Base-by-base conservation (phyloP, 805 yeast genomes). In the Spencermartinsiella europaea region DNA sequence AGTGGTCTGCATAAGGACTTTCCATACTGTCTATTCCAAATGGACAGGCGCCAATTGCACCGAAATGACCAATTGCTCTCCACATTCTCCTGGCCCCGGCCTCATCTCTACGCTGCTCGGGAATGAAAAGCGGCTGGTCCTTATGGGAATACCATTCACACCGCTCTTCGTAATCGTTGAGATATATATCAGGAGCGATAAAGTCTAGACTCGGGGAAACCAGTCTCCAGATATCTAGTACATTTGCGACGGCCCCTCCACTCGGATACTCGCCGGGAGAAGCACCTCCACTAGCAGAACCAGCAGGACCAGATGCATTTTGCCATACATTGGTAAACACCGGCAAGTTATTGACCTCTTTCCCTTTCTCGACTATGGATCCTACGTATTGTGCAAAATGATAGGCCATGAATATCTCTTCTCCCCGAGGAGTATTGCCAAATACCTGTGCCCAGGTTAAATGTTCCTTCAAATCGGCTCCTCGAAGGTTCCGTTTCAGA, bases 71-170 rank as follows among this genome's bases (percentile, higher is more conserved):
- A 36, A 47, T 22, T 8, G 54, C 46, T 5, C 15, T 5, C 47
- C 48, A 52, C 14, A 40, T 16, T 7, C 54, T 21, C 15, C 54
- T 21, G 12, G 55, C 55, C 7, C 54, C 55, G 38, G 16, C 51
- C 27, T 47, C 54, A 37, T 52, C 55, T 19, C 55, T 34, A 14
- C 55, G 48, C 38, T 50, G 54, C 46, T 52, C 55, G 14, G 55
- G 55, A 21, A 52, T 45, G 31, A 52, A 43, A 8, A 47, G 42
- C 2, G 52, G 45, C n/a, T 44, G 46, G 33, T 35, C 43, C 15
- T 19, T 17, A 20, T 51, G 52, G 1, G 39, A 16, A 28, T 52
- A 52, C 20, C 31, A 22, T 16, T 41, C 27, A 25, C 50, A 52
- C 5, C 42, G 16, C 38, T 34, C 44, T 14, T 21, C 47, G 27